phyloP scores from a whole-genome alignment of 2,329 filamentous ascomycete genomes.

The Hymenoscyphus fraxineus region DNA sequence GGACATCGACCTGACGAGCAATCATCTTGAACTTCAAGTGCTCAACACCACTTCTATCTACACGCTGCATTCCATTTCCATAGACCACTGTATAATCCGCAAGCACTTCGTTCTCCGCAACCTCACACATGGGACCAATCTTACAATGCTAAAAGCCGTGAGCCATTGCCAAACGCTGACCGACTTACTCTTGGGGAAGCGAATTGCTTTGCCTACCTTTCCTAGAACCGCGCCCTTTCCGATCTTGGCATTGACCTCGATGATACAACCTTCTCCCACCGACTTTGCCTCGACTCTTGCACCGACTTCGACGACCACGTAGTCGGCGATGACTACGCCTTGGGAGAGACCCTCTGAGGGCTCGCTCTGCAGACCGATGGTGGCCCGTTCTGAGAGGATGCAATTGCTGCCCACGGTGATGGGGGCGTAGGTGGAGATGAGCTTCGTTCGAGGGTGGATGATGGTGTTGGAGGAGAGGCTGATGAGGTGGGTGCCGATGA shows the following conservation, averaged over 20 bases:
- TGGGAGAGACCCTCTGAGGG: slow-evolving; percentile 19
- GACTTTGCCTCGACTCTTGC: slow-evolving; percentile 52
- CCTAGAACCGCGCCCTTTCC: slow-evolving; percentile 59
- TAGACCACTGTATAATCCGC: slow-evolving; percentile 68
- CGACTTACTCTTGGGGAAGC: background rate
- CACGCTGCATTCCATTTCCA: slow-evolving; percentile 56
- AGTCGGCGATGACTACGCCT: slow-evolving; percentile 53
- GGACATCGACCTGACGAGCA: slow-evolving; percentile 63
- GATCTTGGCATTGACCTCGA: slow-evolving; percentile 58
- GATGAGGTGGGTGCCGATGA: slow-evolving; percentile 72
- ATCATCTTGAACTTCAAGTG: slow-evolving; percentile 62
- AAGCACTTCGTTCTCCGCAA: slow-evolving; percentile 55
- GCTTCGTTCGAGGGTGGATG: slow-evolving; percentile 78
- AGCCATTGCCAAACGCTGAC: slow-evolving; percentile 7
- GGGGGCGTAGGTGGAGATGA: slow-evolving; percentile 74
- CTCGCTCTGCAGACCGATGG: slow-evolving; percentile 47
- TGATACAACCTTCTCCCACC: slow-evolving; percentile 52
- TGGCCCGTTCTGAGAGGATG: slow-evolving; percentile 70
- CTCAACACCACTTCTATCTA: slow-evolving; percentile 57
- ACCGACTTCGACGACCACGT: slow-evolving; percentile 58
- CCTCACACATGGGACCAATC: slow-evolving; percentile 59
- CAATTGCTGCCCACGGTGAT: slow-evolving; percentile 78
- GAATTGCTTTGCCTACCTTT: slow-evolving; percentile 45
- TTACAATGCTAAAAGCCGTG: slow-evolving; percentile 58
- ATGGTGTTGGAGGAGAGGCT: slow-evolving; percentile 73